Evolutionary conservation across 1,284 basidiomycete species (phyloP).

Genomic region (Sporisorium scitamineum): DNA sequence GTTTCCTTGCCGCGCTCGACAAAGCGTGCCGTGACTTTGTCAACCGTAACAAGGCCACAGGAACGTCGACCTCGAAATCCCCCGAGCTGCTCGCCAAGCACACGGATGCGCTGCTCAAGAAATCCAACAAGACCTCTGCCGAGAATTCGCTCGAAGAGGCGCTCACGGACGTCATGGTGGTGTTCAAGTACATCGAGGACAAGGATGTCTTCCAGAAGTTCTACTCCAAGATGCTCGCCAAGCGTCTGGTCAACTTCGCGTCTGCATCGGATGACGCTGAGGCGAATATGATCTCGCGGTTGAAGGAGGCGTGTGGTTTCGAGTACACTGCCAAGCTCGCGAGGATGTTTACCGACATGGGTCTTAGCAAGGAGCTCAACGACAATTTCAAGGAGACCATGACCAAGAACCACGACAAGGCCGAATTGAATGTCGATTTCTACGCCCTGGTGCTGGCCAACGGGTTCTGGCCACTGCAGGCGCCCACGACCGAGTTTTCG

Average conservation of each 20-base stretch:
- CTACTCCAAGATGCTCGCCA: constrained; percentile 96
- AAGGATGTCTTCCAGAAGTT: constrained; percentile 99
- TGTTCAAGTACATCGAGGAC: constrained; percentile 99
- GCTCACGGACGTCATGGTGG: constrained; percentile 91
- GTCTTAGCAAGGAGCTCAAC: constrained; percentile 93
- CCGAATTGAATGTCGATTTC: constrained; percentile 78
- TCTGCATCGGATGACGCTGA: constrained; percentile 98
- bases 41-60: constrained; percentile 86
- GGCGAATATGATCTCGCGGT: constrained; percentile 96
- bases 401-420: constrained; percentile 77
- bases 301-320: constrained; percentile 98
- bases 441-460: constrained; percentile 93
- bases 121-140: constrained; percentile 92
- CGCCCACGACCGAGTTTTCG: constrained; percentile 85
- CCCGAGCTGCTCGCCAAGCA: constrained; percentile 96
- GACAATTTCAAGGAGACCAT: constrained; percentile 96
- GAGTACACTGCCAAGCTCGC: constrained; percentile 98
- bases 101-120: constrained; percentile 88
- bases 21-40: constrained; percentile 94
- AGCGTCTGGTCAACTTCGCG: constrained; percentile 89
- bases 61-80: constrained; percentile 74
- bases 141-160: constrained; percentile 90
- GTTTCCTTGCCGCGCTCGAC: constrained; percentile 94
- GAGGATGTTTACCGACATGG: constrained; percentile 99
- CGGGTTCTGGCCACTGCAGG: constrained; percentile 93